Evolutionary conservation across 805 yeast species (phyloP).

Genomic region (Yarrowia divulgata): DNA sequence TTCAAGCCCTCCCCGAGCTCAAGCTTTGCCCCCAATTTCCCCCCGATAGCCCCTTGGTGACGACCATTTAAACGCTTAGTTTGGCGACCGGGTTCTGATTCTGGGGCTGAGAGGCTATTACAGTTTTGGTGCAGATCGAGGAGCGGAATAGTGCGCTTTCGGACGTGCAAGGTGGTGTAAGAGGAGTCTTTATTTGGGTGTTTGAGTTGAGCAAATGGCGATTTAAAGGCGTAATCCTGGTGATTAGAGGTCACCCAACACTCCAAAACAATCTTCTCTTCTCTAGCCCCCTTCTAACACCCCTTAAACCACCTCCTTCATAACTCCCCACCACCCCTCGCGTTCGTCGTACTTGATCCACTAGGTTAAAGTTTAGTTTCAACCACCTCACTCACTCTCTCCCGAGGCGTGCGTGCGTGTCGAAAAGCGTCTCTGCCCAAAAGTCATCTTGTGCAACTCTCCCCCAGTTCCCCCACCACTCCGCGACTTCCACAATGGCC

Average conservation of each 20-base stretch:
- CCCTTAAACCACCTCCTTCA: too few species aligned
- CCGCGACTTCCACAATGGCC: slow-evolving; percentile 19
- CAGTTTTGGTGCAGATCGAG: slow-evolving; percentile 15
- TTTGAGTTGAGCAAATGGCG: too few species aligned
- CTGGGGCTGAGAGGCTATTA: slow-evolving; percentile 31
- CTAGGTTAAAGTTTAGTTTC: slow-evolving; percentile 1
- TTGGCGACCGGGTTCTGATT: neutral
- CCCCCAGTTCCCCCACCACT: neutral
- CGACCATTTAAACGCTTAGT: too few species aligned
- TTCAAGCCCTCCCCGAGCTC: too few species aligned
- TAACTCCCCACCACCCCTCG: neutral
- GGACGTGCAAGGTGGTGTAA: too few species aligned
- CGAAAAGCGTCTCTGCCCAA: neutral
- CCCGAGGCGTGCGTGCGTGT: neutral
- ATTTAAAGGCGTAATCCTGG: too few species aligned
- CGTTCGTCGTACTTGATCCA: neutral
- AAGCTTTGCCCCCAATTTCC: too few species aligned
- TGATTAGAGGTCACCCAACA: too few species aligned
- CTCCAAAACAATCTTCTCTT: too few species aligned
- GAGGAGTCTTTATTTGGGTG: too few species aligned
- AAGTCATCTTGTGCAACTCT: slow-evolving; percentile 2
- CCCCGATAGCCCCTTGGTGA: too few species aligned
- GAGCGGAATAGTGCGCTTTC: slow-evolving; percentile 19
- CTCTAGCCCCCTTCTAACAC: too few species aligned
- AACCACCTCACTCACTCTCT: slow-evolving; percentile 4